Conservation (phyloP, 805 yeast species). For the Zygosaccharomyces rouxii region DNA sequence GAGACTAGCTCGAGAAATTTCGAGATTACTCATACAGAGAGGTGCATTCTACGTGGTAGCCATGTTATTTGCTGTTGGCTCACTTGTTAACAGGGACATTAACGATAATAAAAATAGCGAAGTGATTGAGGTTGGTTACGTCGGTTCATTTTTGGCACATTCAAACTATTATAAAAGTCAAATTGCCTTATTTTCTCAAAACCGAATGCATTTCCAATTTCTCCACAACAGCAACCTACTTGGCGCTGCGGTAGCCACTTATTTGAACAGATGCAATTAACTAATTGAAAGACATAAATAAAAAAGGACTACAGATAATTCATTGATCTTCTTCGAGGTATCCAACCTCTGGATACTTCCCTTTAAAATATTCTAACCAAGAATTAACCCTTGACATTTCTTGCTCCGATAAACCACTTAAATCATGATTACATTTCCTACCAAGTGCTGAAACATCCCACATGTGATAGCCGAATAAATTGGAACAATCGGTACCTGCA, state of each 20-base stretch:
- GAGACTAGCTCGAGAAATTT: conserved; percentile 9
- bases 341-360: conserved; percentile 25
- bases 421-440: conserved; percentile 15
- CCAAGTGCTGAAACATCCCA: conserved; percentile 21
- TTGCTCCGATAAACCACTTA: conserved; percentile 8
- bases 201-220: conserved; percentile 16
- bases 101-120: background rate
- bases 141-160: conserved; percentile 28
- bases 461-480: conserved; percentile 16
- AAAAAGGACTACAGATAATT: background rate
- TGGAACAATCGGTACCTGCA: conserved; percentile 27
- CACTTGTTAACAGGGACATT: background rate
- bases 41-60: conserved; percentile 25
- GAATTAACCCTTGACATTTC: conserved; percentile 17
- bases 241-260: conserved; percentile 28
- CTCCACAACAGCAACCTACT: conserved; percentile 27
- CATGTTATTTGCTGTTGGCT: conserved; percentile 11
- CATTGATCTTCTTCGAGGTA: conserved; percentile 2
- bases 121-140: conserved; percentile 23
- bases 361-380: conserved; percentile 21
- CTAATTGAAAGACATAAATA: background rate
- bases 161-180: conserved; percentile 18
- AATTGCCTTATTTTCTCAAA: conserved; percentile 13
- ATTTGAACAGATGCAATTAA: conserved; percentile 5
- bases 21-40: conserved; percentile 21